Evolutionary conservation across 306 rosid species (phyloP), one percentile per base, ranked within the genome.

Genomic region (Casuarina glauca): DNA sequence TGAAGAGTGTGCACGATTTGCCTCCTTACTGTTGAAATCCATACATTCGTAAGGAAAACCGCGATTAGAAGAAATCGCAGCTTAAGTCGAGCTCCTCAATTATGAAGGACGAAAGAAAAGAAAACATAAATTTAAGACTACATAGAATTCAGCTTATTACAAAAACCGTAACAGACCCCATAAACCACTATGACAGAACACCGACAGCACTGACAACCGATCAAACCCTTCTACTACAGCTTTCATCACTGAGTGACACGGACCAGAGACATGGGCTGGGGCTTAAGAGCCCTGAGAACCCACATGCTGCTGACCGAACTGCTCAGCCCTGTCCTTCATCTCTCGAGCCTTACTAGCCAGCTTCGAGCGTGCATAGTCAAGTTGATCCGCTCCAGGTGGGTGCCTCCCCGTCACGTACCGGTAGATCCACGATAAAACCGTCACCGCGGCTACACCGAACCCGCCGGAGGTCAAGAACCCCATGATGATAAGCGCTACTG

Each of bases 391-490:
- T 0, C 89, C 96, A 0, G 82, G 79, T 0, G 92, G 89, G 15
- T 87, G 83, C 64, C 81, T 82, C 2, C 91, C 93, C 0, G 93
- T 86, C 3, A 90, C 73, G 69, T 89, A 92, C 84, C 83, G 17
- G 75, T 86, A 92, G 20, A 92, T 84, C 97, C 97, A 89, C 2
- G 95, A 78, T 45, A 89, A 71, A 19, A 91, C 93, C 0, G 90
- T 88, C n/a, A 90, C 19, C 15, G 95, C 93, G 0, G 93, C 94
- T 41, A 87, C 91, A 0, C 97, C 91, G 3, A 94, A 86, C 0
- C 97, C 97, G 0, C 93, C 91, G 0, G 97, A 86, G 3, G 90
- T 76, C 53, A 92, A 53, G 78, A 94, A 94, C 45, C 98, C 98
- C 3, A 75, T 4, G 9, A 78, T 36, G 16, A 94, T 16, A 1